Conservation (phyloP, 768 basidiomycete genomes). For the Tubosaeta sp. region DNA sequence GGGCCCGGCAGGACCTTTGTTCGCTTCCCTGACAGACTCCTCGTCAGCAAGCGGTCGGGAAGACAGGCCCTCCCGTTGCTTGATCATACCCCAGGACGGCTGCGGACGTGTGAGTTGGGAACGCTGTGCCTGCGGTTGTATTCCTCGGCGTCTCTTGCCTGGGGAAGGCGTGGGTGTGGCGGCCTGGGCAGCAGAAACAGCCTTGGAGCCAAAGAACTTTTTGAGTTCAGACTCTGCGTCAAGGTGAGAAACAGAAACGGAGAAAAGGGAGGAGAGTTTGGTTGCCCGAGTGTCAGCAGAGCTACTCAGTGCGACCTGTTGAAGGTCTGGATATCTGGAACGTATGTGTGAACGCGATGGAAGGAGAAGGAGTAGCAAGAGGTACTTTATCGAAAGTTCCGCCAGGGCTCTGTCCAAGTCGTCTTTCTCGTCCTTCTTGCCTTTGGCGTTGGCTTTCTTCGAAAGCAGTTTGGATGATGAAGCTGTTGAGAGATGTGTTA, state of each 20-base stretch:
- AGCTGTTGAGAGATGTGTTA: constrained; percentile 3
- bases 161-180: constrained; percentile 33
- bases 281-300: constrained; percentile 27
- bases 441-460: constrained; percentile 64
- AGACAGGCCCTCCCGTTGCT: constrained; percentile 68
- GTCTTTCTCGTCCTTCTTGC: constrained; percentile 56
- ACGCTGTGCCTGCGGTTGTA: constrained; percentile 38
- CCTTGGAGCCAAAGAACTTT: constrained; percentile 90
- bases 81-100: constrained; percentile 68
- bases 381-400: constrained; percentile 76
- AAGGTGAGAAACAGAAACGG: constrained; percentile 77
- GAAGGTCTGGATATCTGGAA: constrained; percentile 50
- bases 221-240: constrained; percentile 89
- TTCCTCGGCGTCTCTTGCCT: constrained; percentile 35
- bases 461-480: constrained; percentile 41
- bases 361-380: background rate
- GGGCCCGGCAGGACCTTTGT: constrained; percentile 37
- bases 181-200: constrained; percentile 62
- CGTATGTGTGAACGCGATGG: background rate
- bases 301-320: constrained; percentile 29
- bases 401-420: constrained; percentile 83
- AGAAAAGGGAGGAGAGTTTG: constrained; percentile 53
- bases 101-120: constrained; percentile 78
- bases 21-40: constrained; percentile 47
- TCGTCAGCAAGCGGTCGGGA: constrained; percentile 52